Evolutionary conservation across 2,329 filamentous ascomycete species (phyloP).

Genomic region (Lachnellula hyalina): DNA sequence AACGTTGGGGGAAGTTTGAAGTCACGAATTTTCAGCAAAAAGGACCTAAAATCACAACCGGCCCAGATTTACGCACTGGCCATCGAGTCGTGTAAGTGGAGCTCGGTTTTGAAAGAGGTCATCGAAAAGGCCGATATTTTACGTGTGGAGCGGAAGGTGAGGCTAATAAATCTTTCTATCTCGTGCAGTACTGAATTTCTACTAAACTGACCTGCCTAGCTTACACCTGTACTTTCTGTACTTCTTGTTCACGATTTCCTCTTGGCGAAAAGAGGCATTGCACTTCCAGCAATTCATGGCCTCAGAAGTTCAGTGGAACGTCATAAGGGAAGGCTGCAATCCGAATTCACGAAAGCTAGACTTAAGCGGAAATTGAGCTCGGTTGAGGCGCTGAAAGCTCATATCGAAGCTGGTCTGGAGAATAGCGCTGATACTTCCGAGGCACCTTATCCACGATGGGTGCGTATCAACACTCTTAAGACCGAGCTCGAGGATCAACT

Average conservation of each 20-base stretch:
- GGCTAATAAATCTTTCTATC: neutral
- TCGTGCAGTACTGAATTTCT: neutral
- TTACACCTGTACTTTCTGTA: constrained; percentile 73
- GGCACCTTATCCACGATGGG: constrained; percentile 74
- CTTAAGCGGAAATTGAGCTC: constrained; percentile 66
- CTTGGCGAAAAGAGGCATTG: constrained; percentile 74
- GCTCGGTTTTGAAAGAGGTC: constrained; percentile 77
- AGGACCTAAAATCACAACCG: constrained; percentile 68
- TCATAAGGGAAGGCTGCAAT: constrained; percentile 73
- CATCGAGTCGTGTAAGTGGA: constrained; percentile 88
- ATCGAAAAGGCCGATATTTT: constrained; percentile 75
- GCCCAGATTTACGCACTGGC: constrained; percentile 84
- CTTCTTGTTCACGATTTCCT: constrained; percentile 84
- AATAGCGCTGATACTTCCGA: constrained; percentile 31
- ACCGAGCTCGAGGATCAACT: constrained; percentile 67
- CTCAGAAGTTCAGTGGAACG: constrained; percentile 69
- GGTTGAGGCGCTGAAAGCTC: constrained; percentile 57
- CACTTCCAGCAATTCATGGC: constrained; percentile 73
- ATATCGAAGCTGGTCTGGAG: constrained; percentile 48
- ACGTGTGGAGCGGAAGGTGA: constrained; percentile 77
- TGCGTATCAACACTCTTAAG: constrained; percentile 77
- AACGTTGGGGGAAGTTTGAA: constrained; percentile 79
- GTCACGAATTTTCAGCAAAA: constrained; percentile 73
- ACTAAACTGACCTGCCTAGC: constrained; percentile 41
- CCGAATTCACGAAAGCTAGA: constrained; percentile 77